Conservation (phyloP, 345 rosid species). For the Salix caprea region DNA sequence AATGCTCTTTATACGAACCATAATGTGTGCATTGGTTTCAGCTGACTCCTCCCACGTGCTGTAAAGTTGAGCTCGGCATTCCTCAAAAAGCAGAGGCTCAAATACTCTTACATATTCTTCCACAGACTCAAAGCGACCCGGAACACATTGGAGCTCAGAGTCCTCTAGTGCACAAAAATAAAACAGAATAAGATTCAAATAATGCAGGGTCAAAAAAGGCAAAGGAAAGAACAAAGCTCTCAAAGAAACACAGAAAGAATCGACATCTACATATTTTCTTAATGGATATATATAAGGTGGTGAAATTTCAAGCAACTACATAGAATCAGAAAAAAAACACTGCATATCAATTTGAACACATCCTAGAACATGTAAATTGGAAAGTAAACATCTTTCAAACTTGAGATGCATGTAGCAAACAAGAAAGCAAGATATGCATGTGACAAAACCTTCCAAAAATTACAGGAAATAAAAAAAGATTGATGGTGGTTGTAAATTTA, state of each 20-base stretch:
- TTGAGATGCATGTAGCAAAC: not conserved
- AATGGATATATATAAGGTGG: not conserved
- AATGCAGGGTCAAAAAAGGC: slow-evolving; percentile 1
- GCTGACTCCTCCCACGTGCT: slow-evolving; percentile 89
- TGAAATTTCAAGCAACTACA: not conserved
- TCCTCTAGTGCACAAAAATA: slow-evolving; percentile 55
- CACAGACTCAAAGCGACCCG: slow-evolving; percentile 81
- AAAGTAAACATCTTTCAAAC: slow-evolving; percentile 2
- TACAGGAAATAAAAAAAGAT: not conserved
- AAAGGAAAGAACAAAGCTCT: not conserved
- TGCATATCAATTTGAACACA: not conserved
- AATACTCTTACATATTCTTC: slow-evolving; percentile 91
- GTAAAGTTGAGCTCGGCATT: slow-evolving; percentile 95
- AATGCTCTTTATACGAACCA: slow-evolving; percentile 71
- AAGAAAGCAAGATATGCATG: not conserved
- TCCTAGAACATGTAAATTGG: not conserved
- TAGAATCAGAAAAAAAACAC: not conserved
- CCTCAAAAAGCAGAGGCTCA: slow-evolving; percentile 99
- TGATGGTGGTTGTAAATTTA: not conserved
- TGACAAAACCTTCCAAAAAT: not conserved
- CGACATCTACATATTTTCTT: not conserved
- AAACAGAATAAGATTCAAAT: not conserved
- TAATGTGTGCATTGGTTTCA: slow-evolving; percentile 66
- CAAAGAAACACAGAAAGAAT: not conserved
- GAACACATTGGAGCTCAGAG: slow-evolving; percentile 83